Percentiles rank a stretch among this genome's conserved stretches.
Evolutionary conservation across 1,139 yeast genomes (phyloP).

Genomic region (Blastobotrys niveus): DNA sequence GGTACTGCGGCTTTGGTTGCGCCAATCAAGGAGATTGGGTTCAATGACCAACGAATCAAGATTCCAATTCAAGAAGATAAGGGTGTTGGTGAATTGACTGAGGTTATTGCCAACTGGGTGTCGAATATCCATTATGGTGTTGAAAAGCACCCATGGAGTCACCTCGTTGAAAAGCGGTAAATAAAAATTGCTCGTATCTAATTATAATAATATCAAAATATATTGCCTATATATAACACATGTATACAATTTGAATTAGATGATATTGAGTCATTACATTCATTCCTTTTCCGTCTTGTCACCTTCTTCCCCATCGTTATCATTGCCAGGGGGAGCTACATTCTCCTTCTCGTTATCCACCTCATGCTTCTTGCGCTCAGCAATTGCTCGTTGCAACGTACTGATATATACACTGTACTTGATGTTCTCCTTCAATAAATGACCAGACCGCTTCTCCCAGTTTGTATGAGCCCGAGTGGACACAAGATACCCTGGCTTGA

Average conservation of each 20-base stretch:
- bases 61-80: conserved; percentile 78
- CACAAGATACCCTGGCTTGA: conserved; percentile 27
- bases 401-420: conserved; percentile 31
- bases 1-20: conserved; percentile 98
- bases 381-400: conserved; percentile 27
- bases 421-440: conserved; percentile 30
- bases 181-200: background rate
- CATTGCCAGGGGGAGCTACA: no score
- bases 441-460: conserved; percentile 33
- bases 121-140: conserved; percentile 84
- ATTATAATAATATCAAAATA: background rate
- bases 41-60: conserved; percentile 59
- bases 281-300: conserved; percentile 6
- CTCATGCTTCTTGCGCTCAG: conserved; percentile 18
- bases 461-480: conserved; percentile 30
- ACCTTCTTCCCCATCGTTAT: background rate
- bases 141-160: conserved; percentile 48
- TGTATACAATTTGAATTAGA: background rate
- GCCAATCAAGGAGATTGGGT: conserved; percentile 84
- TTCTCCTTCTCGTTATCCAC: no score
- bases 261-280: background rate
- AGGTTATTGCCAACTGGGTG: conserved; percentile 75
- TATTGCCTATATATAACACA: background rate
- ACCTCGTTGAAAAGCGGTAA: conserved; percentile 3
- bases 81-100: conserved; percentile 73